Evolutionary conservation across 192 early-diverging fungal species (phyloP), one percentile per base, ranked within the genome.

Genomic region (Backusella luteola): DNA sequence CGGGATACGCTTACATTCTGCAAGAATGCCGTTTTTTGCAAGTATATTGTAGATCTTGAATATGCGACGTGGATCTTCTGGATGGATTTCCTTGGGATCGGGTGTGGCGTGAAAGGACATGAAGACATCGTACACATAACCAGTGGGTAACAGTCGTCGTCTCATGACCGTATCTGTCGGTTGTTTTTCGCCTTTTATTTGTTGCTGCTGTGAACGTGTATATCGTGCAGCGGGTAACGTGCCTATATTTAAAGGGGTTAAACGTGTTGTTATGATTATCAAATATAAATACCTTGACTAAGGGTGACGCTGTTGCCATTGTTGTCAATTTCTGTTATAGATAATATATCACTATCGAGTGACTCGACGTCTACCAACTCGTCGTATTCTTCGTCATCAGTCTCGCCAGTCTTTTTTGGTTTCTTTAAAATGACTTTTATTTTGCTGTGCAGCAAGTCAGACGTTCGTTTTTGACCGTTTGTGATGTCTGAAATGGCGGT

Each of bases 11-110:
- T 80, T 7, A 77, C 86, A 89, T 46, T 84, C 73, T 0, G 83
- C 75, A 8, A 89, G 76, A 44, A 86, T 84, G 14, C 86, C 85
- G 32, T 87, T 74, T 4, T 74, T 74, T 52, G 82, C 75, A 3
- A 94, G 77, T 2, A 84, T 86, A 8, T 88, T 84, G 71, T 87
- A 88, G 21, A 94, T 93, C 71, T 81, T 85, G 79, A 87, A 89
- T 19, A 92, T 93, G 14, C 93, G 88, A 15, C 85, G 84, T 4
- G 93, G 93, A 75, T 93, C 89, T 53, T 94, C 93, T 1, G 93
- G 93, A 72, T 94, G 93, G 35, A 84, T 81, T 36, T 92, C 89
- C 9, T 87, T 78, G 21, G 84, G 79, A 73, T 90, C 84, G 19
- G 88, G 76, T 44, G 87, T 86, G 36, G 76, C 81, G 71, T 94